These are phyloP conservation scores for Backusella liffmaniae DNA, from an alignment of 192 early-diverging fungal species.

Conservation along the genomic window DNA sequence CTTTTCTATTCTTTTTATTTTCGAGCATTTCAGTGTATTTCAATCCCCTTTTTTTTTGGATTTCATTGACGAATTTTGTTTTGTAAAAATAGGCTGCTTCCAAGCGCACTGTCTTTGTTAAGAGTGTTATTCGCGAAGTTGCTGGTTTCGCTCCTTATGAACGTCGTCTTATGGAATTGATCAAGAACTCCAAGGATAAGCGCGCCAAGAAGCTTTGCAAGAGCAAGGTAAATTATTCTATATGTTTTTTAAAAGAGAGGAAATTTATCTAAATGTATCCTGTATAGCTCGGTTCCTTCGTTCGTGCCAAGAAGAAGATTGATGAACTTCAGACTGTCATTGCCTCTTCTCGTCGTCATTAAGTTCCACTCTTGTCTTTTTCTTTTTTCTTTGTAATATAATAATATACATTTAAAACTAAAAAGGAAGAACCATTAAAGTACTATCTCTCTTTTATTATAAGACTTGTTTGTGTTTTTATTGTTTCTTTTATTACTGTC, in stretches of 20 bases:
- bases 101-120: slow-evolving; percentile 89
- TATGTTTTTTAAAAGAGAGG: not conserved
- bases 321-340: slow-evolving; percentile 95
- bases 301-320: slow-evolving; percentile 98
- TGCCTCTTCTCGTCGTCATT: slow-evolving; percentile 84
- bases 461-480: not conserved
- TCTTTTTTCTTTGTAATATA: not conserved
- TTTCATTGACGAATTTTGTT: not conserved
- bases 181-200: slow-evolving; percentile 99
- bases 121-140: slow-evolving; percentile 94
- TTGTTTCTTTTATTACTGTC: too few relatives aligned
- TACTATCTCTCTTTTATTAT: not conserved
- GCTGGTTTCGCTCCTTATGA: slow-evolving; percentile 98
- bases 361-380: slow-evolving; percentile 4
- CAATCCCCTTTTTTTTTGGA: not conserved
- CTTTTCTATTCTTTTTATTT: not conserved
- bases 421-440: not conserved
- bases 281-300: slow-evolving; percentile 86
- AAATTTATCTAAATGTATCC: not conserved
- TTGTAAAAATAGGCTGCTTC: slow-evolving; percentile 32
- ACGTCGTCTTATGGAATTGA: slow-evolving; percentile 98
- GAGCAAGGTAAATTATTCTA: slow-evolving; percentile 65
- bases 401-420: not conserved
- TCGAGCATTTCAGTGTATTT: not conserved
- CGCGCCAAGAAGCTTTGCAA: slow-evolving; percentile 98